phyloP scores from a whole-genome alignment of 1,139 yeast genomes.

The Geotrichum phurueaensis region DNA sequence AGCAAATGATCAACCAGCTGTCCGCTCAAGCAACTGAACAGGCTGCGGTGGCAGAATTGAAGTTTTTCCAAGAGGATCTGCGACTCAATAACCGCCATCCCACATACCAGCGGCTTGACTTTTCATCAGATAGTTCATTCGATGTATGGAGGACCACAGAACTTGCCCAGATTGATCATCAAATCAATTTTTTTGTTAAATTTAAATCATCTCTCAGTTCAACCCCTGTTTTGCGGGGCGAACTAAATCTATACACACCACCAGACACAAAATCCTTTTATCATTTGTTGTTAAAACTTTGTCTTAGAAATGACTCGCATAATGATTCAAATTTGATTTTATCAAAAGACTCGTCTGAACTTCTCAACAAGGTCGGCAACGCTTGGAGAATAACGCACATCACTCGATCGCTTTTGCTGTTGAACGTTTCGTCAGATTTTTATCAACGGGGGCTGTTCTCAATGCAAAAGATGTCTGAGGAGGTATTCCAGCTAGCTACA shows the following conservation, averaged over 20 bases:
- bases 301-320: conserved; percentile 33
- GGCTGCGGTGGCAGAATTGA: conserved; percentile 44
- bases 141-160: conserved; percentile 52
- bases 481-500: conserved; percentile 42
- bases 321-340: conserved; percentile 29
- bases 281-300: conserved; percentile 32
- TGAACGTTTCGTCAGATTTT: conserved; percentile 39
- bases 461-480: conserved; percentile 43
- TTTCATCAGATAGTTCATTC: conserved; percentile 41
- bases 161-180: conserved; percentile 36
- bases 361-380: conserved; percentile 44
- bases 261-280: conserved; percentile 39
- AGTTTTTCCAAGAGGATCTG: conserved; percentile 39
- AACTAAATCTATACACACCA: conserved; percentile 26
- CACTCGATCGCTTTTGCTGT: conserved; percentile 48
- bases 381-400: conserved; percentile 58
- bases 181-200: conserved; percentile 28
- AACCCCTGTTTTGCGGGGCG: conserved; percentile 4
- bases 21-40: conserved; percentile 44
- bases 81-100: conserved; percentile 42
- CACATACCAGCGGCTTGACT: conserved; percentile 38
- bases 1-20: conserved; percentile 24
- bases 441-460: conserved; percentile 68
- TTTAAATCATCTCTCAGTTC: conserved; percentile 6
- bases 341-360: conserved; percentile 40